These are phyloP conservation scores for Kluyveromyces nonfermentans DNA, from an alignment of 805 yeast genomes.

Conservation along the genomic window DNA sequence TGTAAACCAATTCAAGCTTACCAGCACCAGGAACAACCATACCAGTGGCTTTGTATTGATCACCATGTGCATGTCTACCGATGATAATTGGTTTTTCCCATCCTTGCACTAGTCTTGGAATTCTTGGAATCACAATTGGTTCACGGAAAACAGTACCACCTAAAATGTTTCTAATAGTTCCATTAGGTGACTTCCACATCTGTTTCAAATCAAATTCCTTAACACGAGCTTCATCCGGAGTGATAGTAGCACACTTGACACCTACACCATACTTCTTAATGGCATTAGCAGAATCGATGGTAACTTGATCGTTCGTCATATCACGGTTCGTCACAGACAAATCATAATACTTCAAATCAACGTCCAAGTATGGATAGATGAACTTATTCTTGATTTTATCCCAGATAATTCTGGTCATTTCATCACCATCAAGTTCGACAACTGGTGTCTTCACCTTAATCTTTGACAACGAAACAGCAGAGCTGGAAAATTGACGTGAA, in stretches of 20 bases:
- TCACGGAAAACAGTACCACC: constrained; percentile 83
- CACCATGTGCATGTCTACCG: constrained; percentile 83
- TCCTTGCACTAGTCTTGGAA: constrained; percentile 67
- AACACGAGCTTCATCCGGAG: constrained; percentile 76
- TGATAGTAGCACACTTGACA: constrained; percentile 77
- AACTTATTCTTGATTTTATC: constrained; percentile 58
- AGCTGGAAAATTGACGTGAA: constrained; percentile 22
- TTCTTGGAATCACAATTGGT: constrained; percentile 68
- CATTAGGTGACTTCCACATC: constrained; percentile 84
- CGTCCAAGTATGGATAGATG: constrained; percentile 58
- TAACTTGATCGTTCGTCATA: constrained; percentile 60
- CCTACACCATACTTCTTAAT: constrained; percentile 70
- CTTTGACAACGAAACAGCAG: constrained; percentile 32
- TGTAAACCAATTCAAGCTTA: constrained; percentile 53
- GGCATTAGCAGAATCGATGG: constrained; percentile 72
- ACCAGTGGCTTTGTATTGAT: constrained; percentile 77
- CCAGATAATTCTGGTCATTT: constrained; percentile 84
- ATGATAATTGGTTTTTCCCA: constrained; percentile 80
- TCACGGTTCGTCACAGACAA: constrained; percentile 62
- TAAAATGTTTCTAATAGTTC: constrained; percentile 70
- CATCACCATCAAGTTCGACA: constrained; percentile 79
- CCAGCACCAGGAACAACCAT: constrained; percentile 55
- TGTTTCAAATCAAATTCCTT: constrained; percentile 62
- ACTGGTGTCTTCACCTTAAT: constrained; percentile 64
- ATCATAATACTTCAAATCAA: constrained; percentile 70